Evolutionary conservation across 768 basidiomycete species (phyloP), one percentile per base, ranked within the genome.

Genomic region (Lactarius vividus): DNA sequence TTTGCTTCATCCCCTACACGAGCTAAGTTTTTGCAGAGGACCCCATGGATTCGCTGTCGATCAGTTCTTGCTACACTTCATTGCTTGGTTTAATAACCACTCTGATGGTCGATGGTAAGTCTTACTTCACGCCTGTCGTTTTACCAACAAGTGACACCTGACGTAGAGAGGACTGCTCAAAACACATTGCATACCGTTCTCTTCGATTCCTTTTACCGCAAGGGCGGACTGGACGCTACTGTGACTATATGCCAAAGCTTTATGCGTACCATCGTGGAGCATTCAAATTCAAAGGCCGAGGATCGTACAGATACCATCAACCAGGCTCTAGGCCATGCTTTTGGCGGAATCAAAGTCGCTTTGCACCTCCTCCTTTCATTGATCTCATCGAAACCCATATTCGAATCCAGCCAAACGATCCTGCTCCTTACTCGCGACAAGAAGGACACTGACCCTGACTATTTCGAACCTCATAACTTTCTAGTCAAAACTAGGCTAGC

Each of bases 381-480:
- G 53, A 81, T 94, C 29, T 88, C 90, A 1, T 84, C 92, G 31
- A 91, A 91, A 71, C 83, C 91, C 15, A 79, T 96, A 29, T 83
- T 94, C 62, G 95, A 98, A 64, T 91, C 93, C 8, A 83, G 86
- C 3, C 96, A 98, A 76, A 96, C 94, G 0, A 74, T 82, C 4
- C 76, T 91, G 37, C 81, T 90, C 18, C 77, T 85, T 46, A 88
- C 88, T 20, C 85, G 87, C 18, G 94, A 94, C 76, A 91, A 91
- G 75, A 85, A 85, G 73, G 88, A 91, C 26, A 87, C 85, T 1
- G 89, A 95, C 70, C 76, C 81, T 5, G 88, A 87, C 40, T 92
- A 88, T 74, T 96, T 96, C 67, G 91, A 94, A 70, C 84, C 93
- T 0, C 87, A 89, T 73, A 90, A 92, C 72, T 92, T 97, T 75